Evolutionary conservation across 2,329 filamentous ascomycete species (phyloP).

Genomic region (Clarireedia sp.): DNA sequence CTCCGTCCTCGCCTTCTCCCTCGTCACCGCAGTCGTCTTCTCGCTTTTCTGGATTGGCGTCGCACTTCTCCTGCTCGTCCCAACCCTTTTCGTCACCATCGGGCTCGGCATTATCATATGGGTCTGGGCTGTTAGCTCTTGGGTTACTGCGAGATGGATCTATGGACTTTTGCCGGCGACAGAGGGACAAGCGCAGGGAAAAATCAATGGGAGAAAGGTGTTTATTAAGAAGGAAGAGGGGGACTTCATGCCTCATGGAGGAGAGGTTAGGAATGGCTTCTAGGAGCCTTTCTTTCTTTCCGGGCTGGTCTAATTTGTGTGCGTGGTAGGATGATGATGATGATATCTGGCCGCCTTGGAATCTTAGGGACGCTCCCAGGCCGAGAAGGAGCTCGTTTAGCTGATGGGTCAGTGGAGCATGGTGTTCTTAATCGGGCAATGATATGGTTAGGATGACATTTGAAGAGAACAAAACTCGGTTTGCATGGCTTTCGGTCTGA

Average conservation of each 20-base stretch:
- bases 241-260: constrained; percentile 13
- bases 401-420: no score
- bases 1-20: constrained; percentile 53
- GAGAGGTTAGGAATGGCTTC: constrained; percentile 9
- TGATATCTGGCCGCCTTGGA: no score
- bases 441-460: no score
- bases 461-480: no score
- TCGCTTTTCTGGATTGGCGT: constrained; percentile 60
- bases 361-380: no score
- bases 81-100: constrained; percentile 58
- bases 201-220: constrained; percentile 20
- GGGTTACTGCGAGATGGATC: constrained; percentile 40
- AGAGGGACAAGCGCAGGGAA: constrained; percentile 14
- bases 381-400: no score
- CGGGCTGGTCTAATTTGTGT: no score
- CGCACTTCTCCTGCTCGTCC: constrained; percentile 59
- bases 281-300: neutral
- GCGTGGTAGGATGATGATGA: no score
- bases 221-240: constrained; percentile 19
- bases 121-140: constrained; percentile 57
- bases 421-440: no score
- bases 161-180: constrained; percentile 32
- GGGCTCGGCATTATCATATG: constrained; percentile 57
- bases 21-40: constrained; percentile 56
- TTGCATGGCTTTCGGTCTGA: no score